phyloP scores from a whole-genome alignment of 441 rosid species.

The Adansonia gregorii region DNA sequence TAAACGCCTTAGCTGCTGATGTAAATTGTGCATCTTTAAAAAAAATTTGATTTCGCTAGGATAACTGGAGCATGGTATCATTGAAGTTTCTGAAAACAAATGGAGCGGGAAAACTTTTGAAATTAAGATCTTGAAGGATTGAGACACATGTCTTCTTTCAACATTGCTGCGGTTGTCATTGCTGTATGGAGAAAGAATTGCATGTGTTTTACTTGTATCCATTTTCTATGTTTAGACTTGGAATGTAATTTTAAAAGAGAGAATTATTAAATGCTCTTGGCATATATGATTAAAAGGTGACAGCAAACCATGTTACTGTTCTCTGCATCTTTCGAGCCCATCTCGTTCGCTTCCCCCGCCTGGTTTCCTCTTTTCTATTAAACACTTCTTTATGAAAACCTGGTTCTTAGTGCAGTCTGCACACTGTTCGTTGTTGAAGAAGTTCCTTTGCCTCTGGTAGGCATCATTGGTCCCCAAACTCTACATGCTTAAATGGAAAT shows the following conservation, averaged over 20 bases:
- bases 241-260: neutral
- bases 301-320: neutral
- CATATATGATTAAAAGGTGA: neutral
- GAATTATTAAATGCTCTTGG: constrained; percentile 1
- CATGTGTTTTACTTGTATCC: neutral
- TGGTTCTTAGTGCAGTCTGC: neutral
- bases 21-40: neutral
- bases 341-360: neutral
- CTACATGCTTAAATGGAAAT: neutral
- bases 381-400: neutral
- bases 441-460: neutral
- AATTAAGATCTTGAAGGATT: neutral
- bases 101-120: neutral
- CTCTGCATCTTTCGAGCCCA: neutral
- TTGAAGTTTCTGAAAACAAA: neutral
- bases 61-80: neutral
- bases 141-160: neutral
- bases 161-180: too few species aligned
- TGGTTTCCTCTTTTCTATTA: neutral
- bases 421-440: neutral
- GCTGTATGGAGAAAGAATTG: neutral
- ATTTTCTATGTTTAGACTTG: neutral
- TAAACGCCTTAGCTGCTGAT: neutral
- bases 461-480: neutral
- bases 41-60: neutral